phyloP scores from a whole-genome alignment of 2,329 filamentous ascomycete species.

The Aotearoamyces nothofagi region DNA sequence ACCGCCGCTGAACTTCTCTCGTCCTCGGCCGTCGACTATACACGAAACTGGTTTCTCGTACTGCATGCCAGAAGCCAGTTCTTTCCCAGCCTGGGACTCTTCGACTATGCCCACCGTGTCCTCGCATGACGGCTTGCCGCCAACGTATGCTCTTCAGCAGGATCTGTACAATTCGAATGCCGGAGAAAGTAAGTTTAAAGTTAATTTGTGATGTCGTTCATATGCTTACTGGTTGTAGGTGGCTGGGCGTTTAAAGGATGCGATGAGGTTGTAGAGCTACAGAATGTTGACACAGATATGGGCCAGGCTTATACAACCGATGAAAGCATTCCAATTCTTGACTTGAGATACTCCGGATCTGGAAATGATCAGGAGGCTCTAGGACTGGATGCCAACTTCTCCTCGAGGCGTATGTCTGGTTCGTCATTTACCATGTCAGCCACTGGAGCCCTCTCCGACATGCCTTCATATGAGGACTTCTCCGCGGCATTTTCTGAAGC shows the following conservation, averaged over 20 bases:
- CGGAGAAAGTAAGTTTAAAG: constrained; percentile 29
- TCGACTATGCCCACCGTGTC: constrained; percentile 35
- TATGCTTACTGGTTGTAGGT: constrained; percentile 20
- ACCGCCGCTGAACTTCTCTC: constrained; percentile 28
- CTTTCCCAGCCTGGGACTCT: constrained; percentile 41
- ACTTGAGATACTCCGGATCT: constrained; percentile 35
- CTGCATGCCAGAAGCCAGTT: constrained; percentile 34
- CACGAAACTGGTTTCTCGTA: constrained; percentile 44
- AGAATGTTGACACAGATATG: constrained; percentile 40
- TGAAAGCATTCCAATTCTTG: constrained; percentile 46
- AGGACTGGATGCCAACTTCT: constrained; percentile 34
- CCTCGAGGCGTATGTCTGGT: constrained; percentile 50
- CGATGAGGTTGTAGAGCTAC: constrained; percentile 40
- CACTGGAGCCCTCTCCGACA: constrained; percentile 47
- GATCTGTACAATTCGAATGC: constrained; percentile 36
- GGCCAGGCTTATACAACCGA: constrained; percentile 48
- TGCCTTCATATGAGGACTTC: constrained; percentile 58
- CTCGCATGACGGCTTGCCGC: constrained; percentile 31
- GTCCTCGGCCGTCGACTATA: constrained; percentile 41
- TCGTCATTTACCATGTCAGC: constrained; percentile 63
- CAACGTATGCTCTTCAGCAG: constrained; percentile 41
- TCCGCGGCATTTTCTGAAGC: constrained; percentile 51
- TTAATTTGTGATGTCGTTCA: constrained; percentile 5
- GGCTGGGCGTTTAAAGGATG: constrained; percentile 39
- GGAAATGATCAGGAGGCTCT: constrained; percentile 34